Base-by-base conservation (phyloP, 2,329 filamentous ascomycete species). In the Diaporthe longicolla region DNA sequence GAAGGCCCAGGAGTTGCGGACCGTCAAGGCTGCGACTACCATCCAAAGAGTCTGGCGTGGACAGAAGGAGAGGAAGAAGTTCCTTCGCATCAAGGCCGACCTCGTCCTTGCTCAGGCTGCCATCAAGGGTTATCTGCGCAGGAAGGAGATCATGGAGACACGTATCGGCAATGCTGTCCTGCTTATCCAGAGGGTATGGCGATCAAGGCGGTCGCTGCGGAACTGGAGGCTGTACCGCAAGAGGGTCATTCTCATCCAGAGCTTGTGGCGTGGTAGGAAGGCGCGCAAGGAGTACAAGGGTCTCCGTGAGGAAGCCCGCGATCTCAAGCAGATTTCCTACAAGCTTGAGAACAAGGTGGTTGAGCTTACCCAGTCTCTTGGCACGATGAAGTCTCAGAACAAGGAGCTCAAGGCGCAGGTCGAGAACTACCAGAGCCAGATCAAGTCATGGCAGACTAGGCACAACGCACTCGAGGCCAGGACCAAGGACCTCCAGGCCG, bases 271-370 rank as follows among this genome's bases (percentile, higher is more conserved):
- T 82, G 96, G 95, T 82, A 95, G 91, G 83, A 82, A 84, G 76
- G 96, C 97, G 72, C 92, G 97, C 77, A 91, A 89, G 78, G 92
- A 91, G 65, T 99, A 99, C 89, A 98, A 98, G 90, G 91, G 88
- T 79, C 86, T 97, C 76, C 94, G 97, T 78, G 95, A 98, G 84
- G 97, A 99, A 85, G 97, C 97, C 77, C 94, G 97, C 81, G 97
- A 99, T 87, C 90, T 99, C 83, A 98, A 98, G 89, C 96, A 98
- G 84, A 99, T 99, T 79, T 98, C 97, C 3, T 99, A 99, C 89
- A 98, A 98, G 88, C 88, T 99, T 79, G 97, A 99, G 84, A 98
- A 99, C 89, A 99, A 99, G 91, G 97, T 99, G 76, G 95, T 99
- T 76, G 97, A 99, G 86, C 90, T 99, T 80, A 99, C 97, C 1